Evolutionary conservation across 2,329 filamentous ascomycete species (phyloP).

Genomic region (Hymenoscyphus repandus): DNA sequence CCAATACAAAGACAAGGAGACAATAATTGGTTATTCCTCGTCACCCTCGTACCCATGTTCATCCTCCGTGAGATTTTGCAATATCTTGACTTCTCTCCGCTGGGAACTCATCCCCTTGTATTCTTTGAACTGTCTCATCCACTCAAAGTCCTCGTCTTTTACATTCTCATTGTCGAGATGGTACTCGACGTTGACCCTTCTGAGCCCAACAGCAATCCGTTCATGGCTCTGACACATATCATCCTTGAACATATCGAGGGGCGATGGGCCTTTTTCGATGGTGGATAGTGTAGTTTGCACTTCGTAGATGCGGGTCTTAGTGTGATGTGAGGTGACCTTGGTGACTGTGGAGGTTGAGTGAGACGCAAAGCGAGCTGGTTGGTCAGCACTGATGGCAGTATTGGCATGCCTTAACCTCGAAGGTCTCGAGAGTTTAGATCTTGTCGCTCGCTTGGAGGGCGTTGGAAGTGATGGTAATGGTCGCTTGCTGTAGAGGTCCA

Average conservation of each 20-base stretch:
- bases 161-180: not conserved
- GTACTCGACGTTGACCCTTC: not conserved
- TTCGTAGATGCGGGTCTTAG: constrained; percentile 6
- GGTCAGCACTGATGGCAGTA: not conserved
- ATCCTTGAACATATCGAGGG: constrained; percentile 13
- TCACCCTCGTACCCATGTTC: not conserved
- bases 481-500: constrained; percentile 11
- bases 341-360: constrained; percentile 1
- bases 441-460: not conserved
- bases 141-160: constrained; percentile 1
- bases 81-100: constrained; percentile 3
- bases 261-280: constrained; percentile 10
- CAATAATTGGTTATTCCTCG: not conserved
- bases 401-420: not conserved
- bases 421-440: not conserved
- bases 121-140: constrained; percentile 4
- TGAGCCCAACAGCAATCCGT: constrained; percentile 12
- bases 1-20: not conserved
- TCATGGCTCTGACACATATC: constrained; percentile 15
- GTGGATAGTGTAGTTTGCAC: constrained; percentile 5
- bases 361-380: not conserved
- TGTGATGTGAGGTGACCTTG: constrained; percentile 11
- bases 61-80: not conserved
- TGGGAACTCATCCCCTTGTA: not conserved
- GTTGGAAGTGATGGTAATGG: constrained; percentile 16